Evolutionary conservation across 805 yeast species (phyloP), one percentile per base, ranked within the genome.

Genomic region (Scheffersomyces amazonensis): DNA sequence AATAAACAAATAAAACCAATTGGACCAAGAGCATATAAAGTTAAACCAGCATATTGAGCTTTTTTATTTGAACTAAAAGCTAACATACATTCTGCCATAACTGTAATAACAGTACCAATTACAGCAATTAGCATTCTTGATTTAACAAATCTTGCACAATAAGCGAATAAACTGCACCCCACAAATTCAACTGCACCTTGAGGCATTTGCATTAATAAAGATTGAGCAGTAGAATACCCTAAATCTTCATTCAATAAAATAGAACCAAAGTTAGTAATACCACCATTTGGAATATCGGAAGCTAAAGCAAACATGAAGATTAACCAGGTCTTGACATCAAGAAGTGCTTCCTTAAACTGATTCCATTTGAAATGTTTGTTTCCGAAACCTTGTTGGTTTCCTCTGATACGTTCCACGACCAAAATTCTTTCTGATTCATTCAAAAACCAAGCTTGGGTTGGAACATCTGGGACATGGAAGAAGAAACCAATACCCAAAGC

Each of bases 171-270:
- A 34, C 58, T 51, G 46, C 64, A 60, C 1, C 71, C 73, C 17
- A 60, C 60, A 17, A 66, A 49, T 42, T 69, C 78, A 10, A 73
- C 71, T 2, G 73, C 76, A 28, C 81, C 81, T 6, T 56, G 44
- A 4, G 78, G 76, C 57, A 70, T 59, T 17, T 62, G 65, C 64
- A 73, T 66, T 20, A 76, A 50, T 22, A 76, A 54, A 0, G 77
- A 54, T 20, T 65, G 48, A 30, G 53, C 54, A 31, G 65, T 35
- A 3, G 54, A 31, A 45, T 42, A 62, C 2, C 54, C 53, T 31
- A 63, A 48, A 25, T 48, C 48, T 30, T 53, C 60, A 20, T 49
- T 49, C 33, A 62, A 42, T 15, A 64, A 44, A 15, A 64, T 57
- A 36, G 65, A 43, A 36, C 69, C 58, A 48, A 67, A 51, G 50